Base-by-base conservation (phyloP, 208 protist species). In the Sergeia podlipaevii region DNA sequence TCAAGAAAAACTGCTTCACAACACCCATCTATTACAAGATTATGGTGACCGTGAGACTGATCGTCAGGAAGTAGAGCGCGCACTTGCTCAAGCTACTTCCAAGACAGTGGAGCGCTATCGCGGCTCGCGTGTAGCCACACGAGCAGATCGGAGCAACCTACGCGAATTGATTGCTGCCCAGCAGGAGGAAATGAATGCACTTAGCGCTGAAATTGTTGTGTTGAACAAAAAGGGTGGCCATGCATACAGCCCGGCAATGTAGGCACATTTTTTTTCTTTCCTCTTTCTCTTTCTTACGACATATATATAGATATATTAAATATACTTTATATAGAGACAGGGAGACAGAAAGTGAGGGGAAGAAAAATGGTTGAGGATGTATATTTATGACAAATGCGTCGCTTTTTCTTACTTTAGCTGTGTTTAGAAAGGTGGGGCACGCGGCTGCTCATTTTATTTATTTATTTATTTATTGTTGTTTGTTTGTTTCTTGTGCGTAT, bases 171-270 rank as follows among this genome's bases (percentile, higher is more conserved):
- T 98, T 8, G 58, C 80, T 3, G 77, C 88, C 24, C 95, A 97
- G 69, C 81, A 94, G 58, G 74, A 87, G 39, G 95, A 97, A 63
- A 93, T 98, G 33, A 93, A 97, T n/a, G 82, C 86, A 7, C 77
- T 98, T 17, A 88, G 74, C 17, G 74, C 78, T 0, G 95, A 98
- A 63, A 90, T 98, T 29, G 58, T 77, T 28, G 95, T 97, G 83
- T 70, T 98, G 60, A 73, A 81, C 10, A 74, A 93, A 13, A 97
- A 98, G 58, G 93, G 93, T 7, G 96, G 95, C 1, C 86, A 97
- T 52, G 81, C 88, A 6, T 97, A 97, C 61, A 89, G 74, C 20
- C 80, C 81, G 34, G 53, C 77, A 7, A 60, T 71, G 37, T 63
- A 60, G n/a, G n/a, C n/a, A n/a, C n/a, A n/a, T n/a, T n/a, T 47